Percentiles rank a stretch among this genome's conserved stretches.
phyloP scores from a whole-genome alignment of 768 basidiomycete genomes.

The Boletus sensibilis region DNA sequence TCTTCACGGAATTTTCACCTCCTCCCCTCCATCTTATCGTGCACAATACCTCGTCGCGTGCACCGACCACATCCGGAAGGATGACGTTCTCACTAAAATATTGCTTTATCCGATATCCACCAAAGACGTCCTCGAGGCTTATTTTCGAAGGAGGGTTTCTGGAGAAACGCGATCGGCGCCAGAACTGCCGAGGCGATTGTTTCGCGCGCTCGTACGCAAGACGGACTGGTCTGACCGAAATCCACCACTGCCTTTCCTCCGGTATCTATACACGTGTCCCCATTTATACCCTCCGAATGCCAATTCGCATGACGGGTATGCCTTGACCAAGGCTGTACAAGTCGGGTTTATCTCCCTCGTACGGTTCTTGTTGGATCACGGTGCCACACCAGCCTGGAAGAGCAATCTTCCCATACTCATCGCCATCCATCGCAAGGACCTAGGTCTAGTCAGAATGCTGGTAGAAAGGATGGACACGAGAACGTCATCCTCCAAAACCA shows the following conservation, averaged over 20 bases:
- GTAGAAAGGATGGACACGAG: constrained; percentile 52
- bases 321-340: constrained; percentile 75
- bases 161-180: constrained; percentile 20
- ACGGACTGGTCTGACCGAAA: constrained; percentile 47
- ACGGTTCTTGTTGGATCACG: constrained; percentile 64
- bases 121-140: constrained; percentile 42
- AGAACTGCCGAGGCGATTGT: constrained; percentile 66
- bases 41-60: constrained; percentile 63
- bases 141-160: constrained; percentile 34
- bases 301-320: constrained; percentile 79
- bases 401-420: constrained; percentile 65
- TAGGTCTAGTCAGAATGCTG: constrained; percentile 70
- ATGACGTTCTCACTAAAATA: constrained; percentile 40
- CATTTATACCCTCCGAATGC: constrained; percentile 44
- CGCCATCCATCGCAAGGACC: constrained; percentile 70
- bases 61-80: constrained; percentile 18
- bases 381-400: constrained; percentile 67
- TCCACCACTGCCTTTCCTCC: constrained; percentile 63
- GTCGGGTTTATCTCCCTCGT: constrained; percentile 64
- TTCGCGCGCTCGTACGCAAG: constrained; percentile 48
- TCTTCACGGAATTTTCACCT: constrained; percentile 53
- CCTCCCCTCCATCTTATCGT: constrained; percentile 55
- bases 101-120: constrained; percentile 46
- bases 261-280: constrained; percentile 48
- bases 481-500: constrained; percentile 23